Percentiles rank a stretch among this genome's conserved stretches.
Evolutionary conservation across 2,329 filamentous ascomycete species (phyloP).

Genomic region (Alternaria conjuncta): DNA sequence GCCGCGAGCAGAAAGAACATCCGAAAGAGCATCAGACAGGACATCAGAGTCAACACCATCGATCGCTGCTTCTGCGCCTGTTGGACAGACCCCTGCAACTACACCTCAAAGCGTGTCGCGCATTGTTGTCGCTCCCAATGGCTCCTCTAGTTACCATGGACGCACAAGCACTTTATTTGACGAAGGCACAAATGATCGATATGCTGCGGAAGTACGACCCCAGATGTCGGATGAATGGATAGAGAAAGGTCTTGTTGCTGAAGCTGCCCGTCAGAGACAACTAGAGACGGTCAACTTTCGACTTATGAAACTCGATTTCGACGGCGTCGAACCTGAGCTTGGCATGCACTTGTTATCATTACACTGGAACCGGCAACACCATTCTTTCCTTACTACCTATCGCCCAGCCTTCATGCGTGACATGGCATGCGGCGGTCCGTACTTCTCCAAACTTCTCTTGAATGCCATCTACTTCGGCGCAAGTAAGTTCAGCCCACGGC

Average conservation of each 20-base stretch:
- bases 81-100: background rate
- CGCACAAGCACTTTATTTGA: slow-evolving; percentile 59
- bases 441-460: slow-evolving; percentile 63
- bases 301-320: slow-evolving; percentile 60
- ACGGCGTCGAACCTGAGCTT: slow-evolving; percentile 60
- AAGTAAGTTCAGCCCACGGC: slow-evolving; percentile 56
- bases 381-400: slow-evolving; percentile 58
- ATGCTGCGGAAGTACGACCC: slow-evolving; percentile 20
- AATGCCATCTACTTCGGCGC: slow-evolving; percentile 61
- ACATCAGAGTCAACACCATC: background rate
- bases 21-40: slow-evolving; percentile 4
- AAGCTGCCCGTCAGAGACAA: slow-evolving; percentile 58
- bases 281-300: slow-evolving; percentile 58
- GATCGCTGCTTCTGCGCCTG: background rate
- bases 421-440: slow-evolving; percentile 61
- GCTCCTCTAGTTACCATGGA: slow-evolving; percentile 56
- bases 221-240: slow-evolving; percentile 50
- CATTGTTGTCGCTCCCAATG: slow-evolving; percentile 51
- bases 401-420: slow-evolving; percentile 55
- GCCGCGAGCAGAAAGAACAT: slow-evolving; percentile 14
- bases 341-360: slow-evolving; percentile 60
- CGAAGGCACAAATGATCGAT: slow-evolving; percentile 38
- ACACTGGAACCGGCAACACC: slow-evolving; percentile 63
- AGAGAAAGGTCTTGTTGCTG: slow-evolving; percentile 55
- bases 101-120: slow-evolving; percentile 44